Conservation (phyloP, 768 basidiomycete species). For the Coprinopsis sp. region DNA sequence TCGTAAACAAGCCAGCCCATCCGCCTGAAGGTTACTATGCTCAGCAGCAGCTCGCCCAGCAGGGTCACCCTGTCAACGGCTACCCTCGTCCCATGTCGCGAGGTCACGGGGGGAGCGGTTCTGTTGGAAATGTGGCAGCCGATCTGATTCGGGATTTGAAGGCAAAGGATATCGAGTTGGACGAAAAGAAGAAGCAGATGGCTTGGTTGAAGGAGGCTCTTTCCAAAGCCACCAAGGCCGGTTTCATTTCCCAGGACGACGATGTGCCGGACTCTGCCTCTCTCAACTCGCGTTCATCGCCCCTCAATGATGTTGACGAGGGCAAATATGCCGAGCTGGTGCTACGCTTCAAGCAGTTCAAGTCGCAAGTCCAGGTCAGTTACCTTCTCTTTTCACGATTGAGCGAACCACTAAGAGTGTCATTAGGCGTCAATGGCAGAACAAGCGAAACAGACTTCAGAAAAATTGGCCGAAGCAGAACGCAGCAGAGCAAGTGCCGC, state of each 20-base stretch:
- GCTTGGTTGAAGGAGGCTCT: conserved; percentile 84
- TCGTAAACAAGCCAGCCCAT: conserved; percentile 28
- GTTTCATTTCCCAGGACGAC: conserved; percentile 54
- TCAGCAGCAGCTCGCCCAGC: conserved; percentile 22
- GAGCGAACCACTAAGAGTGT: conserved; percentile 4
- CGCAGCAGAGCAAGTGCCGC: conserved; percentile 70
- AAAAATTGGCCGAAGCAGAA: conserved; percentile 76
- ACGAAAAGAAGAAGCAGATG: conserved; percentile 69
- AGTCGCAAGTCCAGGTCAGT: conserved; percentile 79
- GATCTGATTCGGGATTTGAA: conserved; percentile 80
- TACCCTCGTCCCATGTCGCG: conserved; percentile 40
- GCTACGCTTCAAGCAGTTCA: conserved; percentile 82
- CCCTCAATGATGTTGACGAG: conserved; percentile 37
- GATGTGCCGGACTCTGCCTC: conserved; percentile 46
- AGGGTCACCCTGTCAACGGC: conserved; percentile 33
- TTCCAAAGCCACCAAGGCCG: conserved; percentile 66
- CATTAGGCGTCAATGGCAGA: conserved; percentile 63
- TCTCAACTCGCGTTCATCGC: conserved; percentile 19
- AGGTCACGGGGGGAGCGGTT: conserved; percentile 36
- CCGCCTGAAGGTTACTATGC: conserved; percentile 40
- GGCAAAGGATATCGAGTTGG: conserved; percentile 77
- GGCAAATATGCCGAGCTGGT: conserved; percentile 63
- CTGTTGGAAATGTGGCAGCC: conserved; percentile 64
- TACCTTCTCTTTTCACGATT: neutral
- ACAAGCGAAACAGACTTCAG: conserved; percentile 74